Evolutionary conservation across 495 filamentous ascomycete species (phyloP).

Genomic region (Friedmanniomyces endolithicus): DNA sequence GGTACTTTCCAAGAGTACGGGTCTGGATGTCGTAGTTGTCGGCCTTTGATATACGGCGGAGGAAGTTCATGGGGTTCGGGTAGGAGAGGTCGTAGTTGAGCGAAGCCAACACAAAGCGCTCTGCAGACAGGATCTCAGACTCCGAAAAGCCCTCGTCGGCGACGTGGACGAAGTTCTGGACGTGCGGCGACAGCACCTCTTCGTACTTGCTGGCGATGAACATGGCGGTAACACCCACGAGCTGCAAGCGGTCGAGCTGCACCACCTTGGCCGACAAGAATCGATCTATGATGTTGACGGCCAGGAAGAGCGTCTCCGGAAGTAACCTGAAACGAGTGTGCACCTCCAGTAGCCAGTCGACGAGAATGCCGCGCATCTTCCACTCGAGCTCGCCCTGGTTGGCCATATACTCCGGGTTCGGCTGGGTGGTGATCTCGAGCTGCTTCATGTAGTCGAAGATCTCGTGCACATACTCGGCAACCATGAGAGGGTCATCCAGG

Average conservation of each 20-base stretch:
- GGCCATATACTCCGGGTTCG: slow-evolving; percentile 88
- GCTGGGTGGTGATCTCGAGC: slow-evolving; percentile 68
- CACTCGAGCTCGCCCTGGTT: slow-evolving; percentile 90
- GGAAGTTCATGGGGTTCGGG: slow-evolving; percentile 99
- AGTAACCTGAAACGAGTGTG: slow-evolving; percentile 93
- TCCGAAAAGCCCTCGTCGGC: slow-evolving; percentile 96
- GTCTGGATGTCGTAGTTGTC: slow-evolving; percentile 98
- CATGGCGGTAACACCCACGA: slow-evolving; percentile 97
- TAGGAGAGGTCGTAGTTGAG: slow-evolving; percentile 97
- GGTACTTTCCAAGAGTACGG: slow-evolving; percentile 89
- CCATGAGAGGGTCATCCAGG: slow-evolving; percentile 87
- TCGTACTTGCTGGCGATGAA: slow-evolving; percentile 99
- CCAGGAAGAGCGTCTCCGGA: slow-evolving; percentile 93
- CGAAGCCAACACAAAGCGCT: slow-evolving; percentile 78
- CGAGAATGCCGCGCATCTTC: slow-evolving; percentile 94
- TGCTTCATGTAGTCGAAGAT: slow-evolving; percentile 94
- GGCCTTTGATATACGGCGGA: slow-evolving; percentile 94
- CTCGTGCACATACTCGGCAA: slow-evolving; percentile 89
- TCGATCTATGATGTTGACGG: slow-evolving; percentile 95
- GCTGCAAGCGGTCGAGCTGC: slow-evolving; percentile 83
- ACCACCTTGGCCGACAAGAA: slow-evolving; percentile 91
- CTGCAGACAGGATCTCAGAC: slow-evolving; percentile 88
- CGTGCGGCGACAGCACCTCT: slow-evolving; percentile 91
- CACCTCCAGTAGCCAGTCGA: slow-evolving; percentile 97
- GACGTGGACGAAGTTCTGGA: slow-evolving; percentile 90